These are phyloP conservation scores for Chlorella sp. DNA, from an alignment of 139 green algal genomes.

Conservation along the genomic window DNA sequence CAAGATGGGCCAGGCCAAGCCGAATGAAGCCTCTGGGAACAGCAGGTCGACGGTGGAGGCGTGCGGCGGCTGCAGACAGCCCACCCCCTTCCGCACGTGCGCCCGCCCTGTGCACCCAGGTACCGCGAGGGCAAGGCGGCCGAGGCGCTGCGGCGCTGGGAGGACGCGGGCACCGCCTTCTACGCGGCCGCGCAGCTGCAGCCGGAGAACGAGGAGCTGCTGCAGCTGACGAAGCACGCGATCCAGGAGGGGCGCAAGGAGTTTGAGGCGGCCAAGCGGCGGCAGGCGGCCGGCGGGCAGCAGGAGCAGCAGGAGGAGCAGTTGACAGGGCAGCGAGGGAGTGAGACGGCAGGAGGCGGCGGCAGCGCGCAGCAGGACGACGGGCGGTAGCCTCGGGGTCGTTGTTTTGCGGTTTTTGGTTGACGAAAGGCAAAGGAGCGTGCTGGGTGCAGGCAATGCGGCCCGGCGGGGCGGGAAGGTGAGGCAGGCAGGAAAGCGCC, in stretches of 20 bases:
- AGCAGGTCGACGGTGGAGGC: neutral
- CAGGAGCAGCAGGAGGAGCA: neutral
- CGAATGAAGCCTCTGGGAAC: neutral
- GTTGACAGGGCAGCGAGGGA: too few species aligned
- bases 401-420: too few species aligned
- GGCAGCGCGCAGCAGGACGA: too few species aligned
- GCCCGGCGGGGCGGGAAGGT: too few species aligned
- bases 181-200: slow-evolving; percentile 21
- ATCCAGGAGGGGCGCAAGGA: slow-evolving; percentile 19
- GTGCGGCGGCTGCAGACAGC: neutral
- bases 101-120: slow-evolving; percentile 32
- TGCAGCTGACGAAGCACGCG: slow-evolving; percentile 12
- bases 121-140: slow-evolving; percentile 51
- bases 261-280: slow-evolving; percentile 2
- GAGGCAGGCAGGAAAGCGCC: too few species aligned
- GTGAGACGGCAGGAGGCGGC: too few species aligned
- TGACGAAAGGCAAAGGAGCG: too few species aligned
- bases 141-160: slow-evolving; percentile 33
- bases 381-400: too few species aligned
- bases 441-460: too few species aligned
- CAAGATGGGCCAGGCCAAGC: neutral
- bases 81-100: neutral
- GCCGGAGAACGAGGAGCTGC: slow-evolving; percentile 20
- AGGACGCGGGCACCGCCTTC: slow-evolving; percentile 46
- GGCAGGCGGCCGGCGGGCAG: slow-evolving; percentile 9